Base-by-base conservation (phyloP, 176 grass and related monocot genomes). In the Echinochloa phyllopogon region DNA sequence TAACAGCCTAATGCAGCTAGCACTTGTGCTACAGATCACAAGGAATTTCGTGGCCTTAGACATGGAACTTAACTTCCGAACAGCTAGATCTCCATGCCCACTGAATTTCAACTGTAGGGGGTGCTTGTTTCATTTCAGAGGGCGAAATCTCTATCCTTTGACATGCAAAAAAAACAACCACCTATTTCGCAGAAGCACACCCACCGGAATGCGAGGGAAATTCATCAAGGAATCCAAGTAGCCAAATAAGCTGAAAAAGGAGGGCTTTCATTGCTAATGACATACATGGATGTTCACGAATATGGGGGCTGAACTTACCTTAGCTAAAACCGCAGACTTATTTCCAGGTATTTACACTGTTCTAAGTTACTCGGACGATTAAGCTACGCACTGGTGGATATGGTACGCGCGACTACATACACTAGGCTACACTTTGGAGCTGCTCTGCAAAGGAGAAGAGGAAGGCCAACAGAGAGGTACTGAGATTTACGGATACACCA, bases 281-380 rank as follows among this genome's bases (percentile, higher is more conserved):
- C 80, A 77, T 53, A 53, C 38, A 55, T 4, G 11, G 12, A 65
- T 40, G 73, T 72, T 74, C 61, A 50, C 40, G 38, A 38, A 29
- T 36, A 78, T 64, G 8, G 60, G 60, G 45, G 64, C 14, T 57
- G 57, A 74, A 48, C 29, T 83, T 87, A 82, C 48, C 45, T 48
- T 41, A 24, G 3, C 73, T 75, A 59, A 51, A 74, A 74, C 56
- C 33, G 40, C 9, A 20, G 45, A 45, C 58, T 90, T 90, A 90
- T 79, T 90, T 84, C 20, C 59, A 75, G 68, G 74, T 90, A 87
- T 91, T 65, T 86, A 87, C 85, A 80, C 42, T 80, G 69, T 61
- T 87, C 85, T 91, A 91, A 87, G 68, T 53, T 58, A 51, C 59
- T 47, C 63, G 75, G 33, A 87, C 18, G 61, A 61, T 37, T 42